Evolutionary conservation across 1,284 basidiomycete genomes (phyloP).

Genomic region (Ceratobasidium sp.): DNA sequence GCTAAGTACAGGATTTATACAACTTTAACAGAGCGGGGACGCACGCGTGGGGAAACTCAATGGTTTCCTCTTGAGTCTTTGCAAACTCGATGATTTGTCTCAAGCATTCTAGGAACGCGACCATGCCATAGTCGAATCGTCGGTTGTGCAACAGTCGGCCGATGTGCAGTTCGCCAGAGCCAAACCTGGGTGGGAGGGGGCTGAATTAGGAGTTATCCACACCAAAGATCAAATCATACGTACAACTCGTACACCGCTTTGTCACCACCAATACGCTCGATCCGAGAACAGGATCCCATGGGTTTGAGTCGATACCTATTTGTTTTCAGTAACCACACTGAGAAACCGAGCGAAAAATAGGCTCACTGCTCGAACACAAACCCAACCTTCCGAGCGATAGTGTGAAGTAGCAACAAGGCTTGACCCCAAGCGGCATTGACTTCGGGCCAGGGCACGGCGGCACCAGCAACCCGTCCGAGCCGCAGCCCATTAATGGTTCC

Average conservation of each 20-base stretch:
- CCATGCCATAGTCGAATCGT: conserved; percentile 96
- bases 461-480: conserved; percentile 85
- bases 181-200: conserved; percentile 58
- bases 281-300: conserved; percentile 92
- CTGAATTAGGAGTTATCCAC: neutral
- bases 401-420: conserved; percentile 90
- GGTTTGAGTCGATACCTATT: conserved; percentile 88
- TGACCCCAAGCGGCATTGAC: conserved; percentile 99
- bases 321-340: neutral
- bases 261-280: conserved; percentile 86
- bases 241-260: conserved; percentile 90
- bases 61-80: conserved; percentile 73
- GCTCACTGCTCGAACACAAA: conserved; percentile 86
- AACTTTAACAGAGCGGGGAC: conserved; percentile 54
- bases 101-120: conserved; percentile 94
- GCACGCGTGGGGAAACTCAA: conserved; percentile 89
- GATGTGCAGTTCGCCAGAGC: conserved; percentile 90
- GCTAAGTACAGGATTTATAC: conserved; percentile 35
- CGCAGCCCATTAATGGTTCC: conserved; percentile 98
- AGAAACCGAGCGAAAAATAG: neutral
- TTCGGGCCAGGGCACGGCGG: conserved; percentile 96
- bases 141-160: conserved; percentile 92
- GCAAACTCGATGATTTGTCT: conserved; percentile 91
- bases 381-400: conserved; percentile 90
- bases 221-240: conserved; percentile 48